Evolutionary conservation across 805 yeast species (phyloP), one percentile per base, ranked within the genome.

Genomic region (Dipodascus geniculatus): DNA sequence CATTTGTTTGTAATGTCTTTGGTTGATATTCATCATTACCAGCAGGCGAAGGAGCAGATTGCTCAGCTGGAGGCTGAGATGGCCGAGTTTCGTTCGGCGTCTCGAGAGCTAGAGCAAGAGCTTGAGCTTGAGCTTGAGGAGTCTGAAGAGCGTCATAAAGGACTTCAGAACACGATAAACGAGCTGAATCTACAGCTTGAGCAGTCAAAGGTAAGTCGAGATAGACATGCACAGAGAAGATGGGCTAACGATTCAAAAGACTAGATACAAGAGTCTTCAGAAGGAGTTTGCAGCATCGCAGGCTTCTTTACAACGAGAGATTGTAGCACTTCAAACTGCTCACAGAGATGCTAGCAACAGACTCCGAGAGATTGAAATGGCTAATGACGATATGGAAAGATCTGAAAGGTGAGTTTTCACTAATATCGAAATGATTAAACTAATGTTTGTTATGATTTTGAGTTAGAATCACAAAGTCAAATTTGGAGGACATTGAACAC

Each of bases 71-170:
- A 72, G 58, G 57, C 57, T 3, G 77, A 74, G 57, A 60, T 75
- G 19, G 64, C 61, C 20, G 79, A 75, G 57, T 73, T 75, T 54
- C 73, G 72, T 54, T 64, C 61, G 22, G 71, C 76, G 3, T 71
- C 76, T 48, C 63, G 67, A 50, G 79, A 74, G 56, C 63, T 75
- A 42, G 79, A 75, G 58, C 64, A 62, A 42, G 79, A 74, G 52
- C 62, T 75, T 33, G 79, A 75, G 60, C 65, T 66, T 53, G 78
- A 75, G 55, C 61, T 72, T 35, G 68, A 59, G n/a, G 69, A 63
- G 22, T 54, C 69, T 22, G 72, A 71, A 22, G 57, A 55, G 44
- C 55, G 57, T 48, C 62, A 62, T 28, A 55, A 54, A n/a, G 58
- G 54, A 22, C 61, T 69, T 28, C 55, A 60, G 31, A 51, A 56